phyloP scores from a whole-genome alignment of 768 basidiomycete genomes.

The Calocybe cyanea region DNA sequence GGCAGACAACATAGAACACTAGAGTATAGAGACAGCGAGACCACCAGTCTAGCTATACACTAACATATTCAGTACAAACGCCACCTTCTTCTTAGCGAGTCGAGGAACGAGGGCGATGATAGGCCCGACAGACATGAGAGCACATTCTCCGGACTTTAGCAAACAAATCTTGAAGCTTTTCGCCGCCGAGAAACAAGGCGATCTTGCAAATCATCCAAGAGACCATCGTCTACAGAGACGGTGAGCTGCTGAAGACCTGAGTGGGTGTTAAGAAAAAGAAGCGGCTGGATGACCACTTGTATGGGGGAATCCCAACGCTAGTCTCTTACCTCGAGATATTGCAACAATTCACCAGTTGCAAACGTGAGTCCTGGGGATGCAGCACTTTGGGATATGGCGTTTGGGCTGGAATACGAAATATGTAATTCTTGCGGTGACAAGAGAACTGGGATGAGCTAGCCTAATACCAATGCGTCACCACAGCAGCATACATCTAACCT shows the following conservation, averaged over 20 bases:
- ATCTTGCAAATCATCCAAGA: slow-evolving; percentile 6
- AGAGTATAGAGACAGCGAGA: too few relatives aligned
- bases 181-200: slow-evolving; percentile 5
- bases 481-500: background rate
- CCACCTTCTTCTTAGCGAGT: slow-evolving; percentile 10
- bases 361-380: background rate
- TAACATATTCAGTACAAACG: too few relatives aligned
- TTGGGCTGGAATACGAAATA: background rate
- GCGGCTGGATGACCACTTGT: background rate
- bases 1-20: too few relatives aligned
- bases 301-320: background rate
- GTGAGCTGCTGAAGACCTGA: slow-evolving; percentile 1
- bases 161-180: slow-evolving; percentile 4
- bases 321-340: slow-evolving; percentile 2
- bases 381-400: background rate
- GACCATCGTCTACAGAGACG: background rate
- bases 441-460: slow-evolving; percentile 9
- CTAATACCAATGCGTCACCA: slow-evolving; percentile 2
- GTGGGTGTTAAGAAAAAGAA: slow-evolving; percentile 2
- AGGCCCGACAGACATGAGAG: background rate
- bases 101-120: slow-evolving; percentile 1
- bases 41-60: too few relatives aligned
- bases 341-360: slow-evolving; percentile 5
- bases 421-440: slow-evolving; percentile 3
- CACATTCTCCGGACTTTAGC: background rate